Conservation (phyloP, 306 rosid genomes). For the Chamaecrista fasciculata region DNA sequence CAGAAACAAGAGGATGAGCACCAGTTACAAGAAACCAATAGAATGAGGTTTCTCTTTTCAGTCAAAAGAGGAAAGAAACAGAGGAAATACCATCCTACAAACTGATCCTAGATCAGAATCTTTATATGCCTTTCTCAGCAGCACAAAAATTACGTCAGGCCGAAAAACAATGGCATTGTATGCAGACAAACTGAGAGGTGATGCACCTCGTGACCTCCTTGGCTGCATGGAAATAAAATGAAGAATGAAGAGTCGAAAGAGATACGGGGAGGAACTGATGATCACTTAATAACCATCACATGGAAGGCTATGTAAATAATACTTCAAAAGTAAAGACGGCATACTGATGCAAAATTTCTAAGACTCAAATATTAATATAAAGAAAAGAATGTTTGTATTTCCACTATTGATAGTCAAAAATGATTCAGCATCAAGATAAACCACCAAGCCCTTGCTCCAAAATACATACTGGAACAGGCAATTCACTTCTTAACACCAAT, state of each 20-base stretch:
- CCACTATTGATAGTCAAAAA: neutral
- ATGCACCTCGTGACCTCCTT: conserved; percentile 64
- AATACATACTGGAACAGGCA: neutral
- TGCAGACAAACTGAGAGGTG: conserved; percentile 57
- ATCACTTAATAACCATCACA: neutral
- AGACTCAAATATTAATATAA: neutral
- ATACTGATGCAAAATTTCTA: neutral
- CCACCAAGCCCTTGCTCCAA: neutral
- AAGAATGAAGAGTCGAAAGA: neutral
- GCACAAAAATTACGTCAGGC: conserved; percentile 70
- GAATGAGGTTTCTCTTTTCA: neutral
- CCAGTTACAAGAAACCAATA: neutral
- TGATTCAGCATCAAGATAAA: neutral
- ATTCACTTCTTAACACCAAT: neutral
- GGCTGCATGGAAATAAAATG: conserved; percentile 57
- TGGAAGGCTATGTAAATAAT: neutral
- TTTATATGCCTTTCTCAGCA: conserved; percentile 85
- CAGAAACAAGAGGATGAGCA: conserved; percentile 25
- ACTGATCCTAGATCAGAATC: conserved; percentile 73
- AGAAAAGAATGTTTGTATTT: neutral
- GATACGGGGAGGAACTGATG: conserved; percentile 11
- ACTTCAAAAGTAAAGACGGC: conserved; percentile 6
- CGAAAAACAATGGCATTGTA: conserved; percentile 68
- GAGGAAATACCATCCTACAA: conserved; percentile 73
- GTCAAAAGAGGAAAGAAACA: conserved; percentile 23